Conservation (phyloP, 1,284 basidiomycete genomes). For the Sporisorium scitamineum region DNA sequence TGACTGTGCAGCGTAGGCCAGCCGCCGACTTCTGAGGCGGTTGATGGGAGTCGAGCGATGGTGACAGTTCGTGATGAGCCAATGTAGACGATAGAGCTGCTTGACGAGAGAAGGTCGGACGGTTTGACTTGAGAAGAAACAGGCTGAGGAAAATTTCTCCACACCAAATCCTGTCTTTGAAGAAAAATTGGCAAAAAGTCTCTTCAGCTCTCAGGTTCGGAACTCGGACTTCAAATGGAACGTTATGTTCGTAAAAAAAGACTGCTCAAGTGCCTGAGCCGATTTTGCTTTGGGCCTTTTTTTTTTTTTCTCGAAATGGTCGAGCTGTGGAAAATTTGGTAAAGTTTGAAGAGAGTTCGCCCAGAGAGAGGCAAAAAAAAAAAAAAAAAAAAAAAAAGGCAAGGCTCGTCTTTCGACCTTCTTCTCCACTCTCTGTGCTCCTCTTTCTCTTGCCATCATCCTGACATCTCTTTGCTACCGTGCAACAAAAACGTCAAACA, state of each 20-base stretch:
- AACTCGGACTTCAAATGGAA: slow-evolving; percentile 14
- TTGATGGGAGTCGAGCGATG: background rate
- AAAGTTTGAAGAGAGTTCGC: slow-evolving; percentile 35
- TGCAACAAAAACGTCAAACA: background rate
- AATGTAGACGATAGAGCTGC: background rate
- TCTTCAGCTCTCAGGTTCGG: slow-evolving; percentile 3
- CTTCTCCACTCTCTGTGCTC: slow-evolving; percentile 1
- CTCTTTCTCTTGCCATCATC: slow-evolving; percentile 8
- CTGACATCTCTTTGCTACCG: background rate
- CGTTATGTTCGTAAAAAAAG: background rate
- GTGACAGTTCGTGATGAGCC: background rate
- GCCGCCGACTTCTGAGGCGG: background rate
- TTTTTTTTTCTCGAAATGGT: slow-evolving; percentile 5
- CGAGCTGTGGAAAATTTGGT: slow-evolving; percentile 31
- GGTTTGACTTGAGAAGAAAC: slow-evolving; percentile 2
- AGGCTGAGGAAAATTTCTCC: slow-evolving; percentile 15
- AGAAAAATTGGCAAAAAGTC: slow-evolving; percentile 8
- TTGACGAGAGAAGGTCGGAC: background rate
- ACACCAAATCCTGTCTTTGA: slow-evolving; percentile 26
- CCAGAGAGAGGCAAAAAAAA: background rate
- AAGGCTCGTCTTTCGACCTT: background rate
- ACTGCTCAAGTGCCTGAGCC: background rate
- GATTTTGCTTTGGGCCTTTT: slow-evolving; percentile 5
- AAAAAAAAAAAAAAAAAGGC: background rate
- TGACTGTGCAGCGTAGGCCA: slow-evolving; percentile 6